Evolutionary conservation across 305 asterid species (phyloP).

Genomic region (Lippia alba): DNA sequence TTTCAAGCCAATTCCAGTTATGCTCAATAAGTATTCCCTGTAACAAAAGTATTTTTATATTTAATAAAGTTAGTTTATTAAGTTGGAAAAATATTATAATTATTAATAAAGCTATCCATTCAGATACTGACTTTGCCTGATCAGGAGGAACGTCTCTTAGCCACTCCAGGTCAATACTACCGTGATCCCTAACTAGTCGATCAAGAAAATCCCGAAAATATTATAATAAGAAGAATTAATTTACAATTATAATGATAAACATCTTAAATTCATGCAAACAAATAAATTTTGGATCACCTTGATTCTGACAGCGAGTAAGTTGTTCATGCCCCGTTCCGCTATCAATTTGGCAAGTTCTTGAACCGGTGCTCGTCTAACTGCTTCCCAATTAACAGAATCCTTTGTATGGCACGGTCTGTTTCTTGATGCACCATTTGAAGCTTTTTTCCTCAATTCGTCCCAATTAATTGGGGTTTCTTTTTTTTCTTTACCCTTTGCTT

Average conservation of each 20-base stretch:
- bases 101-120: conserved; percentile 3
- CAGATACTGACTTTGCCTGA: conserved; percentile 44
- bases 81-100: not conserved
- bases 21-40: conserved; percentile 62
- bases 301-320: conserved; percentile 53
- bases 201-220: conserved; percentile 56
- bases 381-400: conserved; percentile 66
- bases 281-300: conserved; percentile 42
- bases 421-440: conserved; percentile 22
- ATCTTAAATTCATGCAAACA: not conserved
- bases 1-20: conserved; percentile 66
- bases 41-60: not conserved
- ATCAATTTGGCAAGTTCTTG: conserved; percentile 42
- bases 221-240: not conserved
- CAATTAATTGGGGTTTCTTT: conserved; percentile 41
- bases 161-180: conserved; percentile 71
- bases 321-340: conserved; percentile 51
- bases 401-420: not conserved
- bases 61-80: not conserved
- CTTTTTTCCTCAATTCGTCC: conserved; percentile 50
- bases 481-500: not conserved
- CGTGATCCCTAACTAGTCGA: conserved; percentile 53
- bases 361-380: conserved; percentile 47
- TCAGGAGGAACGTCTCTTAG: conserved; percentile 56
- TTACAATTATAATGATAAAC: not conserved